A percentile compares a stretch with the other conserved stretches of the same genome.
Evolutionary conservation across 345 rosid genomes (phyloP).

Genomic region (Populus tremula): DNA sequence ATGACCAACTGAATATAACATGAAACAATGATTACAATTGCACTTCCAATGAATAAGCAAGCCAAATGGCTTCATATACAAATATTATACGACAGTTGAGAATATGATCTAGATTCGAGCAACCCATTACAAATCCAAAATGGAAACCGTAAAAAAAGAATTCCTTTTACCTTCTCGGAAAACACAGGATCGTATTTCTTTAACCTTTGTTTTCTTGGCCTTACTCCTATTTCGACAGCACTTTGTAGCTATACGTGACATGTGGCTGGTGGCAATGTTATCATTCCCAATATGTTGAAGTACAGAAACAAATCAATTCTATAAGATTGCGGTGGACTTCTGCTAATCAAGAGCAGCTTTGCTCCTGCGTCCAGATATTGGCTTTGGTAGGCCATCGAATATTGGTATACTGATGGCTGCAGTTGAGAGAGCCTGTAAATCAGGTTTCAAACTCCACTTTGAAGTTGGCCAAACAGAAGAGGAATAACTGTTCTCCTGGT

Average conservation of each 20-base stretch:
- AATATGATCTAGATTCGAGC: background rate
- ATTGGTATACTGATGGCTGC: constrained; percentile 59
- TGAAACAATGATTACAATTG: constrained; percentile 5
- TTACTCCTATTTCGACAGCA: background rate
- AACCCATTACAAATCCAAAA: background rate
- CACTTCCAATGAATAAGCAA: background rate
- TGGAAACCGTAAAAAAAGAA: background rate
- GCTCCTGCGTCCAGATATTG: constrained; percentile 57
- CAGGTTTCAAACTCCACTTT: constrained; percentile 61
- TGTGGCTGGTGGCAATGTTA: background rate
- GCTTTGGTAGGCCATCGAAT: constrained; percentile 74
- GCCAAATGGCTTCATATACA: constrained; percentile 14
- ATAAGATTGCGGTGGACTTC: background rate
- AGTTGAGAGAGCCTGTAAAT: constrained; percentile 52
- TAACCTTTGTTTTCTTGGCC: background rate
- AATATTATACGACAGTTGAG: background rate
- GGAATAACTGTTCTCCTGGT: constrained; percentile 36
- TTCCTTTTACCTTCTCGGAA: background rate
- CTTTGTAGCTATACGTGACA: constrained; percentile 11
- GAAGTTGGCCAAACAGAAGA: constrained; percentile 51
- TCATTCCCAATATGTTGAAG: background rate
- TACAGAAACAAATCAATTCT: background rate
- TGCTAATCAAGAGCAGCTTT: constrained; percentile 79
- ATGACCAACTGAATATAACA: background rate
- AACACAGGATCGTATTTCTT: background rate